These are phyloP conservation scores for Tulasnella sp. DNA, from an alignment of 768 basidiomycete species.

Conservation along the genomic window DNA sequence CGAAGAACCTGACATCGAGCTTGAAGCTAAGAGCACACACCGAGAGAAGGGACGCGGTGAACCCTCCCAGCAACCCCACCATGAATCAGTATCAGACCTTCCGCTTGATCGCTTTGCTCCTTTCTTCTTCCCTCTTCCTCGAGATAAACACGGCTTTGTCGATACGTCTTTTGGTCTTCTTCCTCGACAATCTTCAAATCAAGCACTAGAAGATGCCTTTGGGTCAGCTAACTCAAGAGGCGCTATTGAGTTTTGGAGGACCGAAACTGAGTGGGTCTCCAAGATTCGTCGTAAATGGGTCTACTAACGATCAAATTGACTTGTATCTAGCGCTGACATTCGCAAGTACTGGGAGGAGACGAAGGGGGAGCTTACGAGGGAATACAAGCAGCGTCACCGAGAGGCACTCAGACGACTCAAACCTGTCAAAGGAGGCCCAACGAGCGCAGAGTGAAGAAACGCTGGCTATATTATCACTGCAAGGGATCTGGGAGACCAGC, in stretches of 20 bases:
- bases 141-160: background rate
- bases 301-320: background rate
- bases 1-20: constrained; percentile 5
- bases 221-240: constrained; percentile 13
- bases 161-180: background rate
- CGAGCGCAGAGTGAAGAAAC: no score
- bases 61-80: background rate
- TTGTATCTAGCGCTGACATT: constrained; percentile 24
- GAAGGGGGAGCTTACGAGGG: constrained; percentile 25
- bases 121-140: constrained; percentile 1
- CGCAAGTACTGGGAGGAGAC: constrained; percentile 24
- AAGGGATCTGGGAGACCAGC: no score
- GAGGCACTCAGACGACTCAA: constrained; percentile 25
- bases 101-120: background rate
- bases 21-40: background rate
- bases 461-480: no score
- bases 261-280: constrained; percentile 19
- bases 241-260: constrained; percentile 18
- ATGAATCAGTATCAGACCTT: background rate
- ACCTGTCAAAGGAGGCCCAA: background rate
- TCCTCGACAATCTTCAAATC: background rate
- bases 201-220: background rate
- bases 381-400: constrained; percentile 27
- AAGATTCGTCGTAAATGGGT: background rate
- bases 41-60: constrained; percentile 1